phyloP scores from a whole-genome alignment of 2,329 filamentous ascomycete species.

The Trichophyton schoenleinii region DNA sequence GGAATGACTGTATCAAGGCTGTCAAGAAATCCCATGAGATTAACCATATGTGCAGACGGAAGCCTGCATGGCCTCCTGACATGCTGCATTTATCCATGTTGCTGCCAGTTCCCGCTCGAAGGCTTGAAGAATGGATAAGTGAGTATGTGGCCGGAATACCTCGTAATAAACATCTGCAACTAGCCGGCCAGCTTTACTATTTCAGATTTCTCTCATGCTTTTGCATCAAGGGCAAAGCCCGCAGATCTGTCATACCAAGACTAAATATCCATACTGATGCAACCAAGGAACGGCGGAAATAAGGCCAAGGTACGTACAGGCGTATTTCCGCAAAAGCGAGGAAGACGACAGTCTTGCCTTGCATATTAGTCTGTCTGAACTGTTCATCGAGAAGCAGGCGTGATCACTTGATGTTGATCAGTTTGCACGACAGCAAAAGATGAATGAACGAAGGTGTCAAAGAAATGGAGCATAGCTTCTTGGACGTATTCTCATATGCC shows the following conservation, averaged over 20 bases:
- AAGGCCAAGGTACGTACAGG: background rate
- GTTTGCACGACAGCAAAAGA: background rate
- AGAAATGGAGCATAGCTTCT: background rate
- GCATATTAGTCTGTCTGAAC: background rate
- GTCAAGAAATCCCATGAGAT: background rate
- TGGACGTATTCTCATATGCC: background rate
- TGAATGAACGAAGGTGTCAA: background rate
- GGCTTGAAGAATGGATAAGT: background rate
- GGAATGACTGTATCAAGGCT: background rate
- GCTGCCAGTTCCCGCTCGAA: background rate
- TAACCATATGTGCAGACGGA: background rate
- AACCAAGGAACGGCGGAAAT: background rate
- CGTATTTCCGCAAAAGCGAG: background rate
- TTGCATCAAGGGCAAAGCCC: background rate
- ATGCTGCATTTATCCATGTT: background rate
- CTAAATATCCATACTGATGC: background rate
- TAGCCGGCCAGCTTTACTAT: background rate
- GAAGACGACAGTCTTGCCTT: background rate
- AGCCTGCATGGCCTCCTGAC: background rate
- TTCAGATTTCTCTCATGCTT: background rate
- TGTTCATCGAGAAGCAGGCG: too few species aligned
- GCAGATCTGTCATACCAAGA: background rate
- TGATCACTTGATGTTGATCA: background rate
- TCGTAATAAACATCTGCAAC: background rate
- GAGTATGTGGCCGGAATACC: background rate